Percentiles rank a stretch among this genome's conserved stretches.
These are phyloP conservation scores for barley (Hordeum vulgare) DNA, from an alignment of 176 grass and related monocot species.

Conservation along the genomic window MorexV3_pseudomolecules_assembly NC_058519.1:66338357-66338856, in stretches of 20 bases:
- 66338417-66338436: constrained; percentile 64
- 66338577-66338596: constrained; percentile 15
- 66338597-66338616: constrained; percentile 34
- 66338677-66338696: not conserved
- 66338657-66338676: constrained; percentile 24
- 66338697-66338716: constrained; percentile 27
- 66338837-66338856: too few relatives aligned
- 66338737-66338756: constrained; percentile 23
- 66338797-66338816: not conserved
- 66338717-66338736: constrained; percentile 47
- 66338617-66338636: constrained; percentile 18
- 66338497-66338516: constrained; percentile 43
- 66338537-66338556: constrained; percentile 37
- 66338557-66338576: constrained; percentile 32
- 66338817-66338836: too few relatives aligned
- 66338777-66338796: constrained; percentile 30
- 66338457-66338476: constrained; percentile 33
- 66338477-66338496: constrained; percentile 37
- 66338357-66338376: constrained; percentile 25
- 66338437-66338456: constrained; percentile 35
- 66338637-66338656: constrained; percentile 36
- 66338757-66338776: constrained; percentile 21
- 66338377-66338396: not conserved
- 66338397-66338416: constrained; percentile 34
- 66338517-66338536: constrained; percentile 40